phyloP scores from a whole-genome alignment of 208 protist species.

The Herpetomonas tarakana region DNA sequence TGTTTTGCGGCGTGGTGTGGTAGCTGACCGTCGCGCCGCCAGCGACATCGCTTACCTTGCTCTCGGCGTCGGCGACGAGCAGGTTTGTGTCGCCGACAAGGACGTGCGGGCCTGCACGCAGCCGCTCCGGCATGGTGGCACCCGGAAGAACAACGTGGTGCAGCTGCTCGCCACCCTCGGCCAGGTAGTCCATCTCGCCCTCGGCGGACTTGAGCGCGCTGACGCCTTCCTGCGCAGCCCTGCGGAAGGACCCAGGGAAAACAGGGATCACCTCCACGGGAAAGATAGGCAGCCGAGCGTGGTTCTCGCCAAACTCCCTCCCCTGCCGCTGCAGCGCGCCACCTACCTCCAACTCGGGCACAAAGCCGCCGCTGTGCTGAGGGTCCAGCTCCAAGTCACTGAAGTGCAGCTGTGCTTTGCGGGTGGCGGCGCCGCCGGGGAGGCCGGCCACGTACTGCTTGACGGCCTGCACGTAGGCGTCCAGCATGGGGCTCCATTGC shows the following conservation, averaged over 20 bases:
- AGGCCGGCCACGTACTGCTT: constrained; percentile 22
- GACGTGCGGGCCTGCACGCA: constrained; percentile 47
- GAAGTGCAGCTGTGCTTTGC: constrained; percentile 55
- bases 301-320: constrained; percentile 21
- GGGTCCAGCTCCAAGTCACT: constrained; percentile 61
- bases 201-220: constrained; percentile 11
- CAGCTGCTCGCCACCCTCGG: constrained; percentile 40
- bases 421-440: constrained; percentile 33
- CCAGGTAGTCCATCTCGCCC: constrained; percentile 35
- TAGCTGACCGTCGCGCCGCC: constrained; percentile 44
- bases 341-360: constrained; percentile 44
- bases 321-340: constrained; percentile 41
- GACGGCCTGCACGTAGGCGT: constrained; percentile 36
- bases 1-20: constrained; percentile 51
- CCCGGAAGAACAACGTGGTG: constrained; percentile 67
- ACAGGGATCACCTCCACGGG: constrained; percentile 75
- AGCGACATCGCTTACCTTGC: background rate
- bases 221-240: constrained; percentile 19
- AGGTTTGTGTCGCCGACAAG: constrained; percentile 67
- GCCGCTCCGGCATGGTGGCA: constrained; percentile 24
- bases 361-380: constrained; percentile 32
- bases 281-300: constrained; percentile 38
- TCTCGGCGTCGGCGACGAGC: constrained; percentile 47
- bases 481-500: constrained; percentile 21
- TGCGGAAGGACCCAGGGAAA: constrained; percentile 50